Percentiles rank a stretch among this genome's conserved stretches.
phyloP scores from a whole-genome alignment of 2,329 filamentous ascomycete species.

The Xylariaceae sp. region DNA sequence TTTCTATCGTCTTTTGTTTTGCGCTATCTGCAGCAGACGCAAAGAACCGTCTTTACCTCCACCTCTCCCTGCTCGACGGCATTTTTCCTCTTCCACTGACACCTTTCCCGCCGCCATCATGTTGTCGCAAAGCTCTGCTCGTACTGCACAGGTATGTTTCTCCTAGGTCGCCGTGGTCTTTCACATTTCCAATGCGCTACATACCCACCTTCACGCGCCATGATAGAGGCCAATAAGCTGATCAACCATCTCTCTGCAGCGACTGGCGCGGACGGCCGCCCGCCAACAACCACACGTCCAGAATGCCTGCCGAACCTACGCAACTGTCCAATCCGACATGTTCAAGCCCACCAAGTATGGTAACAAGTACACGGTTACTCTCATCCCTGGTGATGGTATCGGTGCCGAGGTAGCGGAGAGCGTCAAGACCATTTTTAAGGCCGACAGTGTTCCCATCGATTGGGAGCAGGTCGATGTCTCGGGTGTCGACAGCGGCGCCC shows the following conservation, averaged over 20 bases:
- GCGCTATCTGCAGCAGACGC: conserved; percentile 25
- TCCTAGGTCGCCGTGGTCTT: conserved; percentile 5
- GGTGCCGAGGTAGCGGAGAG: conserved; percentile 96
- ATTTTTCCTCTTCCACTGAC: conserved; percentile 7
- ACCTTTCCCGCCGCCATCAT: conserved; percentile 27
- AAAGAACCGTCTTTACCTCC: conserved; percentile 7
- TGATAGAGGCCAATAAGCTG: conserved; percentile 11
- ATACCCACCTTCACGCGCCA: not conserved
- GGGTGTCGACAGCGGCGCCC: conserved; percentile 72
- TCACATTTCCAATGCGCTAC: conserved; percentile 5
- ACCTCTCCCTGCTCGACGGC: conserved; percentile 12
- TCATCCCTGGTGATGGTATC: conserved; percentile 98
- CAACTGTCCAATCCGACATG: conserved; percentile 86
- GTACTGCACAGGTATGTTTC: conserved; percentile 50
- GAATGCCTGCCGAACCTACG: conserved; percentile 50
- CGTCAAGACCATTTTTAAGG: conserved; percentile 99
- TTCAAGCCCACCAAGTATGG: conserved; percentile 99
- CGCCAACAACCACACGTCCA: conserved; percentile 35
- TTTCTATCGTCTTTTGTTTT: conserved; percentile 24
- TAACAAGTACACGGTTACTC: conserved; percentile 97
- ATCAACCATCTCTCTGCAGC: conserved; percentile 29
- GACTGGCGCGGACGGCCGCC: conserved; percentile 43
- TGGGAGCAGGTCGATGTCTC: conserved; percentile 98
- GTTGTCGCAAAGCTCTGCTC: conserved; percentile 51
- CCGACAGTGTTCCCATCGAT: conserved; percentile 95